These are phyloP conservation scores for Acrocalymma vagum DNA, from an alignment of 2,329 filamentous ascomycete species.

Conservation along the genomic window DNA sequence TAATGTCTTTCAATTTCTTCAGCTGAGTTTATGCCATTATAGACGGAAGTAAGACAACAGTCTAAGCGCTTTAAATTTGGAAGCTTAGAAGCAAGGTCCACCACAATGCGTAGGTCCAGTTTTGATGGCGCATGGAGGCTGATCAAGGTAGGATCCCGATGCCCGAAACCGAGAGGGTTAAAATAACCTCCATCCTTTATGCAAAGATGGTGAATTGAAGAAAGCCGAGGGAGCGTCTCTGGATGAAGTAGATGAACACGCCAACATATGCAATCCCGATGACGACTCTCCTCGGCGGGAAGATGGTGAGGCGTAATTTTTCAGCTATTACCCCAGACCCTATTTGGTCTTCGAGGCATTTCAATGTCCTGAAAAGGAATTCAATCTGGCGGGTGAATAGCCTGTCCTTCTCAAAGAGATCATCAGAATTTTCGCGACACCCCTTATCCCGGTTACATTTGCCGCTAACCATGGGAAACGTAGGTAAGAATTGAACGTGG, in stretches of 20 bases:
- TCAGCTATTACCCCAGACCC: neutral
- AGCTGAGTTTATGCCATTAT: too few species aligned
- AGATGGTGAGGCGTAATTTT: conserved; percentile 13
- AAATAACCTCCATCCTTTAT: conserved; percentile 6
- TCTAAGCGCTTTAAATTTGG: conserved; percentile 12
- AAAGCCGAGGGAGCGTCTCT: conserved; percentile 13
- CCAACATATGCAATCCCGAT: conserved; percentile 12
- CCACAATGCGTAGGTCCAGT: conserved; percentile 20
- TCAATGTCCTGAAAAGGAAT: conserved; percentile 14
- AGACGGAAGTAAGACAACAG: too few species aligned
- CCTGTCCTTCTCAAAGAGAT: conserved; percentile 16
- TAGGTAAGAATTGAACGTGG: conserved; percentile 9
- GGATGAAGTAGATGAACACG: conserved; percentile 18
- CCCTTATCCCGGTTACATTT: neutral
- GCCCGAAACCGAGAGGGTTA: too few species aligned
- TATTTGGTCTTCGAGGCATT: conserved; percentile 11
- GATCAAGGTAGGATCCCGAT: too few species aligned
- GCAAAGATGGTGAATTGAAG: conserved; percentile 12
- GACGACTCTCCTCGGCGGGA: conserved; percentile 7
- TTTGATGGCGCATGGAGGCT: conserved; percentile 8
- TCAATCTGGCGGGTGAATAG: conserved; percentile 17
- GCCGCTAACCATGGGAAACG: conserved; percentile 6
- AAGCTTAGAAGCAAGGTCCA: conserved; percentile 14
- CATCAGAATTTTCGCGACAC: conserved; percentile 14
- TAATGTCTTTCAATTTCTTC: conserved; percentile 8